phyloP scores from a whole-genome alignment of 345 rosid species.

The Heritiera fomes region DNA sequence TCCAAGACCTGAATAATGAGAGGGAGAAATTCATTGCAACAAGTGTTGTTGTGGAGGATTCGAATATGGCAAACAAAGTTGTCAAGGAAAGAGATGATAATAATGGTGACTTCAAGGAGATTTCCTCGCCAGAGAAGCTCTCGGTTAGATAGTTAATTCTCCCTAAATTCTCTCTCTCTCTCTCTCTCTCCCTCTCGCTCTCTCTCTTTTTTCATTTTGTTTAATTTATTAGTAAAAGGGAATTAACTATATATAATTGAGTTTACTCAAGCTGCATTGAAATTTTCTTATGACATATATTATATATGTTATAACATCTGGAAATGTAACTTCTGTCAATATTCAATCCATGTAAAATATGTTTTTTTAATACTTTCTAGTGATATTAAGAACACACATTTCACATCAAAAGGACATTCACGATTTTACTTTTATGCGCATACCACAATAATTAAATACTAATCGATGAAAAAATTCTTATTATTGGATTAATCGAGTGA shows the following conservation, averaged over 20 bases:
- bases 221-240: not conserved
- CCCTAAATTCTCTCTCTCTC: not conserved
- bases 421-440: too few relatives aligned
- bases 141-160: constrained; percentile 22
- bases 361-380: too few relatives aligned
- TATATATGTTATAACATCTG: too few relatives aligned
- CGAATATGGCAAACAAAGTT: not conserved
- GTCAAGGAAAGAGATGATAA: not conserved
- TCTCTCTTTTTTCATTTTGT: not conserved
- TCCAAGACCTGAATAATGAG: constrained; percentile 6
- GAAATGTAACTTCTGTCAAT: too few relatives aligned
- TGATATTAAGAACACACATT: too few relatives aligned
- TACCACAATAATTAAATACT: too few relatives aligned
- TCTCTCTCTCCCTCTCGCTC: too few relatives aligned
- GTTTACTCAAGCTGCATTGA: not conserved
- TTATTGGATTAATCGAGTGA: too few relatives aligned
- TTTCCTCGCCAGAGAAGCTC: not conserved
- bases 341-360: too few relatives aligned
- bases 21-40: not conserved
- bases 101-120: not conserved
- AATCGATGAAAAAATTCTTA: too few relatives aligned
- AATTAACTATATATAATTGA: not conserved
- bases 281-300: not conserved
- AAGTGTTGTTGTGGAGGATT: not conserved
- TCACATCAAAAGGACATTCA: too few relatives aligned